phyloP scores from a whole-genome alignment of 2,329 filamentous ascomycete species.

The Aspergillus pseudotamarii region DNA sequence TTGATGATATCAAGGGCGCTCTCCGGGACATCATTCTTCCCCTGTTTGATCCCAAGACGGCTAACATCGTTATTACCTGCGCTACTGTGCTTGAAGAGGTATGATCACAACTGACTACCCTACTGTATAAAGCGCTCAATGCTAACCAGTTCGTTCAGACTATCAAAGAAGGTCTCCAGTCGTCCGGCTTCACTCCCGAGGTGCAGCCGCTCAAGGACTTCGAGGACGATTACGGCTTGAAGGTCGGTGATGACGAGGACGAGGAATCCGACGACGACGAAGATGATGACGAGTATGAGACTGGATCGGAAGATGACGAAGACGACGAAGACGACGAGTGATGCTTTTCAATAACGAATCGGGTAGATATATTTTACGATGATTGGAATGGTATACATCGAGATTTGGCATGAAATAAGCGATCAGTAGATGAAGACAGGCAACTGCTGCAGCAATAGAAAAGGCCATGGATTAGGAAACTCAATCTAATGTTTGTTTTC shows the following conservation, averaged over 20 bases:
- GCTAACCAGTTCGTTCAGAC: conserved; percentile 53
- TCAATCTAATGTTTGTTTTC: neutral
- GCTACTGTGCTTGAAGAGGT: conserved; percentile 84
- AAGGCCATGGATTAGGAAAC: neutral
- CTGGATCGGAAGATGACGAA: conserved; percentile 52
- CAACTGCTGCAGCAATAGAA: neutral
- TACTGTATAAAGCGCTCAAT: conserved; percentile 15
- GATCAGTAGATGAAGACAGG: neutral
- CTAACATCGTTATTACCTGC: conserved; percentile 87
- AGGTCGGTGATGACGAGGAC: conserved; percentile 63
- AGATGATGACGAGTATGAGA: conserved; percentile 49
- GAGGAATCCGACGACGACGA: conserved; percentile 58
- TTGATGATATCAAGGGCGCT: conserved; percentile 74
- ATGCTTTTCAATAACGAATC: conserved; percentile 13
- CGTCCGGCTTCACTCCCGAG: conserved; percentile 76
- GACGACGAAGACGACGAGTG: conserved; percentile 44
- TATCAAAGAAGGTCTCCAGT: conserved; percentile 73
- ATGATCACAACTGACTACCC: conserved; percentile 40
- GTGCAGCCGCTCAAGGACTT: conserved; percentile 76
- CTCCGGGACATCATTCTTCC: conserved; percentile 76
- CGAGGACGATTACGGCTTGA: conserved; percentile 85
- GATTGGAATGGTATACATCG: conserved; percentile 3
- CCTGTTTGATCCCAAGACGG: conserved; percentile 76
- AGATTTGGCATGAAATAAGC: neutral
- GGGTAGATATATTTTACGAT: neutral